Evolutionary conservation across 2,329 filamentous ascomycete genomes (phyloP), one percentile per base, ranked within the genome.

Genomic region (Moelleriella libera): DNA sequence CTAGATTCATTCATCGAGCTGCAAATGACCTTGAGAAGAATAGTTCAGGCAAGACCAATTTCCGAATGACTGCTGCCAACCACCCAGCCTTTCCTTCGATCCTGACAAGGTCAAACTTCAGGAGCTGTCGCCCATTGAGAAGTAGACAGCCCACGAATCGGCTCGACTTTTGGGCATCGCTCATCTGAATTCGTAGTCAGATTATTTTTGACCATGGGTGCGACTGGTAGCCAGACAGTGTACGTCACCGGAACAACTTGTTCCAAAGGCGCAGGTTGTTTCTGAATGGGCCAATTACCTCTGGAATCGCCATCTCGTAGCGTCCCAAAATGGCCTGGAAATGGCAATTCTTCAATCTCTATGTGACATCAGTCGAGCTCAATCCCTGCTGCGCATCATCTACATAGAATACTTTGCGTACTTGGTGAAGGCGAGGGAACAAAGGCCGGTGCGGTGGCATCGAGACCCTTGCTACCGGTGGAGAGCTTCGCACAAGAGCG

Each of bases 201-300:
- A 37, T 12, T 4, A 37, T 41, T 12, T 41, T 40, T 30, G 29
- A n/a, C 37, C 39, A 12, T 21, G 34, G 14, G 21, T 28, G 34
- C 14, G 12, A 46, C 46, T 30, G 48, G 48, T 11, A 44, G 7
- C 43, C 45, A 47, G 28, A 48, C 11, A 6, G 44, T 45, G 34
- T 48, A 42, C 28, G 31, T 44, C 11, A 46, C 8, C 21, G 49
- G 49, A 10, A 45, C 21, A 29, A 32, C 34, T 14, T 31, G 8
- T 12, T 37, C 3, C 12, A 37, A 8, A 12, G 12, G 12, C 12
- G 34, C 3, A 9, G 34, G 34, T n/a, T 41, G 21, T 5, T 45
- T n/a, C 6, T 29, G 28, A 10, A 29, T 34, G 14, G 46, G 44
- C 44, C 44, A 50, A 30, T 40, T 37, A 10, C 43, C 37, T 29